phyloP scores from a whole-genome alignment of 345 rosid species.

The Trapa bicornis region DNA sequence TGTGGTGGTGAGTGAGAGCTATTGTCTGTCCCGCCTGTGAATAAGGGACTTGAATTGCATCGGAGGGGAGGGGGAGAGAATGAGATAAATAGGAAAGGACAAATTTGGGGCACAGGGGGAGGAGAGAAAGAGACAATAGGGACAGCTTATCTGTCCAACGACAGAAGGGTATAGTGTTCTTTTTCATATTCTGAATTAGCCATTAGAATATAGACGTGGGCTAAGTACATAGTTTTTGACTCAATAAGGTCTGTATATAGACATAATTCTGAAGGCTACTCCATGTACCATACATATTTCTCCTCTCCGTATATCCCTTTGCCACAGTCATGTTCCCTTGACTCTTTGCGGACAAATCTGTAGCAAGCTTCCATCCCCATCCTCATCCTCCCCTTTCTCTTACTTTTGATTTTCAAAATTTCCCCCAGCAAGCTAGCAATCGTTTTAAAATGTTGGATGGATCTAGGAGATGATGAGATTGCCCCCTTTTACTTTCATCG shows the following conservation, averaged over 20 bases:
- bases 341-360: no score
- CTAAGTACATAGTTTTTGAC: no score
- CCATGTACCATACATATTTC: no score
- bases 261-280: no score
- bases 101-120: not conserved
- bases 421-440: not conserved
- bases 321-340: no score
- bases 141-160: slow-evolving; percentile 52
- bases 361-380: not conserved
- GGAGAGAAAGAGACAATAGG: slow-evolving; percentile 32
- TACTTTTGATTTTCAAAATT: not conserved
- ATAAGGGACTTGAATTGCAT: not conserved
- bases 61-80: not conserved
- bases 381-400: not conserved
- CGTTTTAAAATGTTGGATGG: no score
- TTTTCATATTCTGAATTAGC: not conserved
- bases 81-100: not conserved
- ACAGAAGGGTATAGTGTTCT: not conserved
- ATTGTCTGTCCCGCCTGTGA: not conserved
- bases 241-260: no score
- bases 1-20: not conserved
- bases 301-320: no score
- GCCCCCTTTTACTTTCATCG: no score
- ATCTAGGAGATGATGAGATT: no score
- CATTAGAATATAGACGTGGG: not conserved